These are phyloP conservation scores for Cryphonectria parasitica DNA, from an alignment of 2,329 filamentous ascomycete species.

Conservation along the genomic window DNA sequence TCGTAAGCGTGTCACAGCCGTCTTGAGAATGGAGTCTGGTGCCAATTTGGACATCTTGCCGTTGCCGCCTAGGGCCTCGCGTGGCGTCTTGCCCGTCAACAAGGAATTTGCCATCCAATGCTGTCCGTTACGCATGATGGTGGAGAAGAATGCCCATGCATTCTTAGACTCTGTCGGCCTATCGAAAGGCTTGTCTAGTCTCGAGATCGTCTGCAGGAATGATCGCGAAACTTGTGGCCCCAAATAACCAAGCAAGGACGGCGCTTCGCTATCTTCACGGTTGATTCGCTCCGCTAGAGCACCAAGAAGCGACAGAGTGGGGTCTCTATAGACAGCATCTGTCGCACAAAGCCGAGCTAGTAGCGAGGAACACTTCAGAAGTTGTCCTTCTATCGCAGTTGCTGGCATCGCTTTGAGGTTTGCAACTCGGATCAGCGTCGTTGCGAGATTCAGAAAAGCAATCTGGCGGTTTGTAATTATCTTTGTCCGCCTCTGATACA, in stretches of 20 bases:
- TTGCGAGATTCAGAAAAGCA: constrained; percentile 67
- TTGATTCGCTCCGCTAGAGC: constrained; percentile 73
- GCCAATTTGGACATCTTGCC: constrained; percentile 54
- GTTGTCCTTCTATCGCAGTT: constrained; percentile 71
- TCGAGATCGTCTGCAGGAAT: constrained; percentile 78
- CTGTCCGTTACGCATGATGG: constrained; percentile 85
- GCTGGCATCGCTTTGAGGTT: constrained; percentile 65
- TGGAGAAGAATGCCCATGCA: constrained; percentile 85
- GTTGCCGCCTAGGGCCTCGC: constrained; percentile 68
- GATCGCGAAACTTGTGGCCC: constrained; percentile 81
- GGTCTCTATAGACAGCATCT: constrained; percentile 66
- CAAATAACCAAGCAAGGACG: constrained; percentile 91
- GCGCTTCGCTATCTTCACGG: constrained; percentile 71
- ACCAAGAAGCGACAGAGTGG: constrained; percentile 72
- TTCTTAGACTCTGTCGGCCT: constrained; percentile 66
- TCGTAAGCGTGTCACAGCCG: constrained; percentile 72
- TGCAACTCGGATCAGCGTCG: constrained; percentile 71
- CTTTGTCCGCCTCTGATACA: constrained; percentile 59
- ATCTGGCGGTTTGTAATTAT: constrained; percentile 66
- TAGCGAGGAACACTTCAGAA: constrained; percentile 80
- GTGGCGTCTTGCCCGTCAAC: constrained; percentile 83
- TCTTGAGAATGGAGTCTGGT: constrained; percentile 69
- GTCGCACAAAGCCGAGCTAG: constrained; percentile 77
- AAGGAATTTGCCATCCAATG: constrained; percentile 96
- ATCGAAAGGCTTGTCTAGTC: constrained; percentile 75